A percentile compares a stretch with the other conserved stretches of the same genome.
Evolutionary conservation across 1,139 yeast genomes (phyloP).

Genomic region (Hyphopichia wangnamkhiaoensis): DNA sequence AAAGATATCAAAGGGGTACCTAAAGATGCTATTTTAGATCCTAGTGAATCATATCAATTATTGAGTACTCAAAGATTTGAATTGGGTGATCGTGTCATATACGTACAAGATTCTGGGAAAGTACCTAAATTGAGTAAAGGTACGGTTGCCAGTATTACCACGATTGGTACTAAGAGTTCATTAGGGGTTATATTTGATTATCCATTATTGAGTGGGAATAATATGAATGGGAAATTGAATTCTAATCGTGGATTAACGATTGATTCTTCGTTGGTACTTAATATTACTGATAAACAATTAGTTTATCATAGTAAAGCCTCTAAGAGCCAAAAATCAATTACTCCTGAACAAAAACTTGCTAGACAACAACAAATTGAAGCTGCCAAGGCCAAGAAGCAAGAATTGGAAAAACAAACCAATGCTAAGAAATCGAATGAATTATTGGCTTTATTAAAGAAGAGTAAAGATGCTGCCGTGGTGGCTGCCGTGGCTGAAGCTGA

Average conservation of each 20-base stretch:
- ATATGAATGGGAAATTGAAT: constrained; percentile 71
- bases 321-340: constrained; percentile 36
- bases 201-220: constrained; percentile 80
- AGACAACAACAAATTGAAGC: constrained; percentile 19
- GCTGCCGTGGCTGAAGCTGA: no score
- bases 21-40: constrained; percentile 76
- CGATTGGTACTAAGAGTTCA: constrained; percentile 57
- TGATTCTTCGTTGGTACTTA: constrained; percentile 80
- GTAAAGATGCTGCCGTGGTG: no score
- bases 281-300: constrained; percentile 71
- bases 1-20: constrained; percentile 83
- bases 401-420: constrained; percentile 9
- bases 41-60: constrained; percentile 69
- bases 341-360: constrained; percentile 23
- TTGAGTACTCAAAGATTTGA: constrained; percentile 75
- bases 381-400: constrained; percentile 21
- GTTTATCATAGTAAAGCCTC: constrained; percentile 76
- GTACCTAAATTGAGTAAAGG: constrained; percentile 89
- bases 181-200: constrained; percentile 81
- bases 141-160: constrained; percentile 80
- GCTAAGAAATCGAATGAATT: constrained; percentile 31
- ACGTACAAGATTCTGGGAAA: constrained; percentile 84
- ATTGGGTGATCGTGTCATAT: constrained; percentile 88
- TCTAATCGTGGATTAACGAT: constrained; percentile 83
- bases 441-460: constrained; percentile 36